Evolutionary conservation across 306 rosid genomes (phyloP), one percentile per base, ranked within the genome.

Genomic region (Casuarina equisetifolia): DNA sequence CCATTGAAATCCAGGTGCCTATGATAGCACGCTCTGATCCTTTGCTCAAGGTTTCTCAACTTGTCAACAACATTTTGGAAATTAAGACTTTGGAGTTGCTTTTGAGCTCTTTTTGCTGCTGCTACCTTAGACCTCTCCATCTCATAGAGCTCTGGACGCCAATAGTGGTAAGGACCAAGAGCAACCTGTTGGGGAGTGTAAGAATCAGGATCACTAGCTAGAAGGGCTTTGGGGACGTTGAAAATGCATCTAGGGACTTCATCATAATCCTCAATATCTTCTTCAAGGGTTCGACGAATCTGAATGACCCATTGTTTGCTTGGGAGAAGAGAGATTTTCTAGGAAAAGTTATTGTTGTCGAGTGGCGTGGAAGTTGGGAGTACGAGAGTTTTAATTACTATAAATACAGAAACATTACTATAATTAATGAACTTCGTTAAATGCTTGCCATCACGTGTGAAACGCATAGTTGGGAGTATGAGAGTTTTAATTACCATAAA

Each of bases 121-220:
- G 91, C 81, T 57, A 91, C 73, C 74, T 91, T 93, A 89, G 82
- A 85, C 80, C 93, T 85, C 53, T 85, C 89, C 96, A 93, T 93
- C 62, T 90, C 98, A 77, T 87, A 88, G 1, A 91, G 85, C 85
- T 91, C 98, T 2, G 90, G 84, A 9, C 97, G 81, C 89, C 91
- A 85, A 59, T 84, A 77, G 74, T 93, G 98, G 84, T 91, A 93
- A 16, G 97, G 97, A 6, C 93, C 93, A 43, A 93, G 86, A 4
- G 97, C 84, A 49, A 93, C 89, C 70, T 87, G 85, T 79, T 91
- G 94, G 40, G 98, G 97, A 17, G 81, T 72, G 59, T 89, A 93
- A 11, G 91, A 91, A 63, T 90, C 86, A 9, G 92, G 90, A 82
- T 84, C 83, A 77, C 82, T 84, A 1, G 66, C 83, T 86, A 87